These are phyloP conservation scores for Trebouxia sp. DNA, from an alignment of 139 green algal genomes.

Conservation along the genomic window DNA sequence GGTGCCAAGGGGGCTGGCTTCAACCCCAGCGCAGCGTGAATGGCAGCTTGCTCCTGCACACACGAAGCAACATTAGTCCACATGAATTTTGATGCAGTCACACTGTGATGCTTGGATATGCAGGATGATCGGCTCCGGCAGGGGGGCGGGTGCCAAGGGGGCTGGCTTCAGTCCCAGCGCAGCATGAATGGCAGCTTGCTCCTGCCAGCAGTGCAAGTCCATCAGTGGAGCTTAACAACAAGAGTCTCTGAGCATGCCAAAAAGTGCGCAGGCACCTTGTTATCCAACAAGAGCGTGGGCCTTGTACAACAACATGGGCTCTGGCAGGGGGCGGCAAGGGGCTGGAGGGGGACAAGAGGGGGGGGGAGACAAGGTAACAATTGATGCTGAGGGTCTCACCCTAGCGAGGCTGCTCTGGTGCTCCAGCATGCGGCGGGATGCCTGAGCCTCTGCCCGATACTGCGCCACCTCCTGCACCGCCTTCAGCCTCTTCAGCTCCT, in stretches of 20 bases:
- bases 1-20: no score
- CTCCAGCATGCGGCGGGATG: constrained; percentile 11
- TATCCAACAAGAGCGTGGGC: no score
- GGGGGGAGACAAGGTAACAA: neutral
- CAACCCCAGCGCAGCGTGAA: neutral
- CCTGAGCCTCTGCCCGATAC: neutral
- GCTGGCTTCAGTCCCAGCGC: constrained; percentile 13
- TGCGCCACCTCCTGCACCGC: constrained; percentile 6
- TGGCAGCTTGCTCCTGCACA: constrained; percentile 12
- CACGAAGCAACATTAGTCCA: no score
- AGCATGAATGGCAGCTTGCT: constrained; percentile 6
- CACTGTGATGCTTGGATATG: no score
- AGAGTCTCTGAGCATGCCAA: no score
- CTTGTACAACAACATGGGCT: neutral
- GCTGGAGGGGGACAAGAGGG: neutral
- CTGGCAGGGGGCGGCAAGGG: neutral
- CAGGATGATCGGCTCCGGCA: neutral
- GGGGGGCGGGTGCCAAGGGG: no score
- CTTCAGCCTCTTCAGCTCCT: constrained; percentile 28
- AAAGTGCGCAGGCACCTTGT: no score
- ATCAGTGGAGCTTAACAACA: no score
- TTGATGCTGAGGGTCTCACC: no score
- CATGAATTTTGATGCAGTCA: no score
- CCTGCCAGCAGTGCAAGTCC: no score
- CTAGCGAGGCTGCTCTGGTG: constrained; percentile 9